These are phyloP conservation scores for Aureobasidium lini DNA, from an alignment of 2,329 filamentous ascomycete genomes.

Conservation along the genomic window DNA sequence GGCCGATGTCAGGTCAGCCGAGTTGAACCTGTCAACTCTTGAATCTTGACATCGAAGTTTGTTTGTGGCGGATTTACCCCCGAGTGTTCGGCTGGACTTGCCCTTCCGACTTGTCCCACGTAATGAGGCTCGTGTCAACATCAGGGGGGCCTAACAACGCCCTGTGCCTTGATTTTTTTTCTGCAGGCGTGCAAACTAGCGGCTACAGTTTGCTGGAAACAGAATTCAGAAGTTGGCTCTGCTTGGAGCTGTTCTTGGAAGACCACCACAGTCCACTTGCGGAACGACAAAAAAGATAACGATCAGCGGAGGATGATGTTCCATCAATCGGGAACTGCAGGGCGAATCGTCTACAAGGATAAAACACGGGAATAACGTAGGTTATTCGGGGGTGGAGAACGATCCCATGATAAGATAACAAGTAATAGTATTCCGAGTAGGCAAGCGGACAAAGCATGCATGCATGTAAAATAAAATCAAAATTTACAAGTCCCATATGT, in stretches of 20 bases:
- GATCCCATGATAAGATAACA: neutral
- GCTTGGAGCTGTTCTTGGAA: neutral
- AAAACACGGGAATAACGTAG: neutral
- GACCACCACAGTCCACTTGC: too few relatives aligned
- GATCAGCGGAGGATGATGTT: neutral
- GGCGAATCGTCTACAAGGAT: conserved; percentile 1
- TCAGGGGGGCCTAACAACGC: neutral
- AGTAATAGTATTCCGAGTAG: neutral
- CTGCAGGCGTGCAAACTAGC: neutral
- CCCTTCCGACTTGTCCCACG: neutral
- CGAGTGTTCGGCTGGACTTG: neutral
- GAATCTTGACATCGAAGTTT: neutral
- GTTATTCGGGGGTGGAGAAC: neutral
- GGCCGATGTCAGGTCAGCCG: neutral
- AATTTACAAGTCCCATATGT: neutral
- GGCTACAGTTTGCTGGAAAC: neutral
- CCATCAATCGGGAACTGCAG: neutral
- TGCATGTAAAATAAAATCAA: neutral
- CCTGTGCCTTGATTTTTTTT: neutral
- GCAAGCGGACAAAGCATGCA: neutral
- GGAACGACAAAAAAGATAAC: neutral
- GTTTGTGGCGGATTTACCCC: neutral
- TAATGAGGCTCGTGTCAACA: conserved; percentile 6
- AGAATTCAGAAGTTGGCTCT: neutral
- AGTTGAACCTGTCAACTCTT: neutral